Base-by-base conservation (phyloP, 176 grass and related monocot genomes). In the Zoysia japonica region DNA sequence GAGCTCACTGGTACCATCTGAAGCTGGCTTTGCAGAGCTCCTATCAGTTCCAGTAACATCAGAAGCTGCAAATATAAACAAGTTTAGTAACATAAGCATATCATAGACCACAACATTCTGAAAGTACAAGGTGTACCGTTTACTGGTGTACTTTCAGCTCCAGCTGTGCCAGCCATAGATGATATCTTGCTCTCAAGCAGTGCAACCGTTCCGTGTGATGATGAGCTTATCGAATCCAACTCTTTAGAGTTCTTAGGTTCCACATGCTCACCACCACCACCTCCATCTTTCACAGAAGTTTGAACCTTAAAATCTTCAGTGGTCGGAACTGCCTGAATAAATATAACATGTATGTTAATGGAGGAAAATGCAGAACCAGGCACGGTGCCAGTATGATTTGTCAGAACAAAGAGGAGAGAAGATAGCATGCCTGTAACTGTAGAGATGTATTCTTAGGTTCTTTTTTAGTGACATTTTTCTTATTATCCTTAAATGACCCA, bases 401-500 rank as follows among this genome's bases (percentile, higher is more conserved):
- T 4, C 49, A 77, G 15, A 67, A 64, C 17, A 3, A 28, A 28
- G 28, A 28, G 28, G 5, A 72, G 2, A 66, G 40, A n/a, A 76
- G 61, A 73, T 42, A 16, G 43, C 47, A 67, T 75, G 92, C 95
- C 86, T 94, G 83, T 71, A 65, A 72, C 17, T 85, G 83, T 72
- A 92, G 77, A 53, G 70, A 80, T 5, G 59, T 67, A 78, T 76
- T 85, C 61, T 64, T 89, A 43, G 80, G 20, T 6, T 91, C 88
- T 65, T 83, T 87, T 77, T 83, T 93, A 82, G 38, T 38, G 2
- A 10, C 3, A 51, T 45, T 88, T 45, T 89, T 96, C 63, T 87
- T 85, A 65, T 57, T 82, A 90, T 98, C 95, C 70, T 93, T 89
- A 55, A 75, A 78, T 74, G 78, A 86, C 19, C 88, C 88, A 15